Evolutionary conservation across 805 yeast genomes (phyloP), one percentile per base, ranked within the genome.

Genomic region (Ogataea wickerhamii): DNA sequence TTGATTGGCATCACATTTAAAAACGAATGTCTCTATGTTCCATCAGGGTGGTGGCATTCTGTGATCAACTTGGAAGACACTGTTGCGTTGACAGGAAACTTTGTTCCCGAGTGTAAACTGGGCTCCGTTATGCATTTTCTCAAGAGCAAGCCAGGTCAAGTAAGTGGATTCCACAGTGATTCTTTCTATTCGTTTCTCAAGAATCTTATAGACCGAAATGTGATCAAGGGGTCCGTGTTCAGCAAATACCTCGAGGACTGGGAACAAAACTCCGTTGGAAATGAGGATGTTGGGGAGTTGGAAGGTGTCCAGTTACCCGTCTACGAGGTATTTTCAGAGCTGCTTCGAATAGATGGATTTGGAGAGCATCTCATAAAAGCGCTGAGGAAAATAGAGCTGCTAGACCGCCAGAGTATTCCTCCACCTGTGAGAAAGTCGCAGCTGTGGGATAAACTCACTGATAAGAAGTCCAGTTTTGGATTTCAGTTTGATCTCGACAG

Each of bases 31-130:
- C 74, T 87, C 71, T 78, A 83, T 56, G 97, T 88, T 6, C 97
- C 97, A 3, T 73, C 88, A n/a, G 94, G 95, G 1, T 88, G 97
- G 97, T 88, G 97, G 97, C 97, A 88, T 66, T 68, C 80, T 32
- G 97, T 89, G 21, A 85, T 88, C n/a, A 88, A 88, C 51, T 53
- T 88, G 10, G 84, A 81, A 41, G 87, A 82, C 54, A 69, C 80
- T n/a, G 79, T 88, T 14, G 97, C 96, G 0, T 62, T 88, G 51
- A 88, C 97, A 0, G 94, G 87, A 47, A 88, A 88, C 58, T 88
- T 89, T 60, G 89, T 87, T 8, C 94, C 96, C 0, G 56, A 57
- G 28, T 70, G 76, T 29, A 76, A 78, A 42, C 58, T 88, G 25
- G 67, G 73, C n/a, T 65, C 70, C 25, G 93, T 78, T 3, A 63